Percentiles rank a stretch among this genome's conserved stretches.
phyloP scores from a whole-genome alignment of 169 alveolate genomes.

The Plasmodium yoelii region DNA sequence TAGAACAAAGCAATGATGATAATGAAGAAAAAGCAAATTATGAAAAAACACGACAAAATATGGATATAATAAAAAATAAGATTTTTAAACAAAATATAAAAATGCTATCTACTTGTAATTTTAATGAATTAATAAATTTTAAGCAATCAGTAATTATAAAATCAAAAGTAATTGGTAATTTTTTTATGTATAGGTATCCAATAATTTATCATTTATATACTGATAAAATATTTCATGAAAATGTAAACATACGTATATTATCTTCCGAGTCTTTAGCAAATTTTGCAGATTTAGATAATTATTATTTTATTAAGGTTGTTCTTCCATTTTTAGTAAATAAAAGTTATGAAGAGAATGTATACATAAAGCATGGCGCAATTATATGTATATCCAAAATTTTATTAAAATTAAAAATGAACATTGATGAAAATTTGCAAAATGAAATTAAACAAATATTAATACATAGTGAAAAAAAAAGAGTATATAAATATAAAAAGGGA shows the following conservation, averaged over 20 bases:
- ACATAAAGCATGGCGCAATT: conserved; percentile 58
- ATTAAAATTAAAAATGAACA: conserved; percentile 22
- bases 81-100: conserved; percentile 54
- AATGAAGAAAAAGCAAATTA: background rate
- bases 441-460: conserved; percentile 52
- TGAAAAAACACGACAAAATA: background rate
- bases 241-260: conserved; percentile 46
- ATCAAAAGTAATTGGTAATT: conserved; percentile 45
- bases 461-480: conserved; percentile 62
- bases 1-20: background rate
- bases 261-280: conserved; percentile 67
- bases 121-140: conserved; percentile 55
- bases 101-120: conserved; percentile 51
- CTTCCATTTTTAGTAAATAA: conserved; percentile 73
- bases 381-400: conserved; percentile 64
- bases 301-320: conserved; percentile 41
- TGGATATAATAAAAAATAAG: conserved; percentile 17
- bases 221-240: conserved; percentile 52
- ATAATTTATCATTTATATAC: conserved; percentile 63
- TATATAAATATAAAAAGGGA: conserved; percentile 67
- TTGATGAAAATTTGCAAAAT: conserved; percentile 69
- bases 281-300: conserved; percentile 13
- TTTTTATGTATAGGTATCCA: conserved; percentile 66
- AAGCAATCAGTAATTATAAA: conserved; percentile 56
- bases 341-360: conserved; percentile 69